These are phyloP conservation scores for Neopestalotiopsis rosae DNA, from an alignment of 2,329 filamentous ascomycete species.

Conservation along the genomic window DNA sequence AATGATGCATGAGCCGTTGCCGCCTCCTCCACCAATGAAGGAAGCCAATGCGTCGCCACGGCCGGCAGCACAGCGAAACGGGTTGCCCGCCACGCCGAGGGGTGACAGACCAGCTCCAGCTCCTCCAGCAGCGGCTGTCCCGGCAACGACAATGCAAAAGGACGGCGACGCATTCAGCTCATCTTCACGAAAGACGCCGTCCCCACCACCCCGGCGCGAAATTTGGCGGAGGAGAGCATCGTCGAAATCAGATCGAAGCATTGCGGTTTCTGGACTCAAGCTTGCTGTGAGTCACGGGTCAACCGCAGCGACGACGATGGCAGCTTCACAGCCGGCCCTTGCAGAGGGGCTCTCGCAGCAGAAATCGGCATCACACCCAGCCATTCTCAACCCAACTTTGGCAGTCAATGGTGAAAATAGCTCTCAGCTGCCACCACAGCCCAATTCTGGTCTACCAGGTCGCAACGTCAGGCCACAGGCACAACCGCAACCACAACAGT, in stretches of 20 bases:
- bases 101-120: conserved; percentile 22
- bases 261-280: conserved; percentile 54
- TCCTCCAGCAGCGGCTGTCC: conserved; percentile 20
- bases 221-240: conserved; percentile 57
- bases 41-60: conserved; percentile 25
- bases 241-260: conserved; percentile 51
- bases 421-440: conserved; percentile 9
- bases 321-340: conserved; percentile 18
- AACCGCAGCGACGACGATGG: conserved; percentile 43
- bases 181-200: conserved; percentile 28
- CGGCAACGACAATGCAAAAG: conserved; percentile 6
- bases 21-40: conserved; percentile 37
- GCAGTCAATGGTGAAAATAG: not conserved
- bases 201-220: conserved; percentile 35
- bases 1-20: conserved; percentile 30
- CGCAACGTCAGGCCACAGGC: conserved; percentile 18
- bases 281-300: conserved; percentile 56
- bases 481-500: not conserved
- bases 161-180: conserved; percentile 26
- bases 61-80: conserved; percentile 10
- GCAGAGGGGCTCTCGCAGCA: not conserved
- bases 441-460: conserved; percentile 16
- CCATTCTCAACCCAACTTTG: not conserved
- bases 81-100: conserved; percentile 30
- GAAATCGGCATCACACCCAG: not conserved